Conservation (phyloP, 1,139 yeast species). For the Zygosaccharomyces sapae region DNA sequence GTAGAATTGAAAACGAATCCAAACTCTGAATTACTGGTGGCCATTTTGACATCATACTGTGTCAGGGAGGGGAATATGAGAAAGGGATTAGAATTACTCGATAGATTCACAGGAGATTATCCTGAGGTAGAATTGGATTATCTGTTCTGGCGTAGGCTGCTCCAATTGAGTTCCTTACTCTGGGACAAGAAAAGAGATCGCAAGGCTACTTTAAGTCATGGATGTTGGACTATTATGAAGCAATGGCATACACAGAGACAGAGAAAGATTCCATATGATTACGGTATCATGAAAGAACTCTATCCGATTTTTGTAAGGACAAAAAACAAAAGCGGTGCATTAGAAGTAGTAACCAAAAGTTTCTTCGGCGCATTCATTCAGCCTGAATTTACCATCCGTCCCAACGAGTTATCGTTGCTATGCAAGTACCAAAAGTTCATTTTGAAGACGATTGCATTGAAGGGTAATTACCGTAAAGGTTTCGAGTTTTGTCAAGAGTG, state of each 20-base stretch:
- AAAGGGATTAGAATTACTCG: conserved; percentile 21
- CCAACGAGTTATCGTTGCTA: conserved; percentile 16
- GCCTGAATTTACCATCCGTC: conserved; percentile 10
- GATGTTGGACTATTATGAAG: conserved; percentile 25
- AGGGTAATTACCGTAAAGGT: conserved; percentile 17
- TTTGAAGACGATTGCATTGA: conserved; percentile 19
- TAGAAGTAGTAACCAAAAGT: conserved; percentile 21
- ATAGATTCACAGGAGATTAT: conserved; percentile 20
- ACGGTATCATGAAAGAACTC: conserved; percentile 14
- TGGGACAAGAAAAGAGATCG: conserved; percentile 18
- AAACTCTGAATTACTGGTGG: conserved; percentile 19
- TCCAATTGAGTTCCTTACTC: conserved; percentile 19
- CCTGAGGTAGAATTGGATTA: conserved; percentile 22
- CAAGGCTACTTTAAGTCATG: conserved; percentile 15
- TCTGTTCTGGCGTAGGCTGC: conserved; percentile 28
- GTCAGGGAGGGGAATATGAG: conserved; percentile 17
- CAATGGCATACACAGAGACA: conserved; percentile 21
- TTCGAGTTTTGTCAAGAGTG: conserved; percentile 24
- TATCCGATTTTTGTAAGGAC: conserved; percentile 11
- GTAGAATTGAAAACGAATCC: conserved; percentile 12
- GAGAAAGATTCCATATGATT: conserved; percentile 18
- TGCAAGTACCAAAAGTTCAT: conserved; percentile 22
- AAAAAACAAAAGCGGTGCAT: conserved; percentile 21
- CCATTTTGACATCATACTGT: conserved; percentile 25
- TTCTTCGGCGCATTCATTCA: conserved; percentile 18